Evolutionary conservation across 352 stramenopile genomes (phyloP), one percentile per base, ranked within the genome.

Genomic region (Pythium guiyangense): DNA sequence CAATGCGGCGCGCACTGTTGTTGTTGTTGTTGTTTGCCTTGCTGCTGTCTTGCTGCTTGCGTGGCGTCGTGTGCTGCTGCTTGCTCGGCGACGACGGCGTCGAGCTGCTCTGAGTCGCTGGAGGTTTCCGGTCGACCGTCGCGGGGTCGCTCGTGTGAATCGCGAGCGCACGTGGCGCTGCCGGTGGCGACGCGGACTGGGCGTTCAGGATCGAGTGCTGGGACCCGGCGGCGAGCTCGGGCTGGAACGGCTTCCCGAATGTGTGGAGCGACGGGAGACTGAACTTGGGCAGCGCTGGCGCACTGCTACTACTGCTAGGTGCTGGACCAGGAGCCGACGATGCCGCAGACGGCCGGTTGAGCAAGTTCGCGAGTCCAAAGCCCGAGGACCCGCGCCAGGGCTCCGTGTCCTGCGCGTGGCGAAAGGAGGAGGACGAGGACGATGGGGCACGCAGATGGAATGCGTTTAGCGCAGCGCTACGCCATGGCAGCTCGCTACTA

Each of bases 341-440:
- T 6, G 18, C n/a, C 39, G 20, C 2, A 1, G 49, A 35, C 35
- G 49, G 15, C 14, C 78, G 78, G 56, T 94, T 92, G 49, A 94
- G 71, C 52, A 94, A 84, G 60, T 87, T 90, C 29, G 84, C 84
- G 57, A 94, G 73, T 27, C 81, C 81, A 54, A 94, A 94, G 39
- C 77, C 73, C 14, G 74, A 80, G 9, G 79, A 83, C 31, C 69
- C 59, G 42, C 78, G 69, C 84, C 84, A 94, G 35, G 78, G 70
- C 26, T 94, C 76, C 6, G 73, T 59, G 64, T 91, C 77, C 79
- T 91, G 52, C 64, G 54, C 20, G 29, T 50, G 20, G 34, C 49
- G 26, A 34, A 43, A 40, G 27, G 56, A 52, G 14, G 42, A 47
- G 42, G n/a, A 37, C 31, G 31, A 22, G 42, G 42, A 26, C 2